Evolutionary conservation across 345 rosid genomes (phyloP).

Genomic region (Laguncularia racemosa): DNA sequence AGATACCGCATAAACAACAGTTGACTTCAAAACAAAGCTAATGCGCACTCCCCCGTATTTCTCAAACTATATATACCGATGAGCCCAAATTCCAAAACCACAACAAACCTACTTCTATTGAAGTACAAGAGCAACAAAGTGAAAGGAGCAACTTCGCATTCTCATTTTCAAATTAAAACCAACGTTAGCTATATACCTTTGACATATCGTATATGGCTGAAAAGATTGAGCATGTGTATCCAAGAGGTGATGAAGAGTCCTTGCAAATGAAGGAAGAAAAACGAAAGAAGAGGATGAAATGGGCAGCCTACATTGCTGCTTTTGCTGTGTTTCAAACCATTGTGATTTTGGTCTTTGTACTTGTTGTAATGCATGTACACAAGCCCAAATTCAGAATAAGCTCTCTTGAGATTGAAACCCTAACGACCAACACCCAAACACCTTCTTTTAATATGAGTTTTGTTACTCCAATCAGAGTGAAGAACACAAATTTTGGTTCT

Average conservation of each 20-base stretch:
- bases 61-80: no score
- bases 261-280: slow-evolving; percentile 9
- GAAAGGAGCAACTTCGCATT: no score
- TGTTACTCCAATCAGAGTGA: slow-evolving; percentile 11
- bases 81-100: no score
- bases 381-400: slow-evolving; percentile 18
- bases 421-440: not conserved
- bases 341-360: slow-evolving; percentile 14
- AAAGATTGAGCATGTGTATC: not conserved
- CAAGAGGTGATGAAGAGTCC: slow-evolving; percentile 7
- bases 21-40: no score
- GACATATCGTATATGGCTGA: not conserved
- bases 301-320: slow-evolving; percentile 11
- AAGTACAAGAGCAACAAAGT: no score
- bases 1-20: no score
- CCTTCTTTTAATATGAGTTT: slow-evolving; percentile 10
- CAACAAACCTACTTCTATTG: no score
- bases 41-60: no score
- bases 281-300: slow-evolving; percentile 20
- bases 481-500: slow-evolving; percentile 19
- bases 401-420: slow-evolving; percentile 1
- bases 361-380: slow-evolving; percentile 16
- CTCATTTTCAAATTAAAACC: not conserved
- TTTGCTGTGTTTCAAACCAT: slow-evolving; percentile 20
- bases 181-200: not conserved